Conservation (phyloP, 805 yeast genomes). For the Priceomyces melissophilus region DNA sequence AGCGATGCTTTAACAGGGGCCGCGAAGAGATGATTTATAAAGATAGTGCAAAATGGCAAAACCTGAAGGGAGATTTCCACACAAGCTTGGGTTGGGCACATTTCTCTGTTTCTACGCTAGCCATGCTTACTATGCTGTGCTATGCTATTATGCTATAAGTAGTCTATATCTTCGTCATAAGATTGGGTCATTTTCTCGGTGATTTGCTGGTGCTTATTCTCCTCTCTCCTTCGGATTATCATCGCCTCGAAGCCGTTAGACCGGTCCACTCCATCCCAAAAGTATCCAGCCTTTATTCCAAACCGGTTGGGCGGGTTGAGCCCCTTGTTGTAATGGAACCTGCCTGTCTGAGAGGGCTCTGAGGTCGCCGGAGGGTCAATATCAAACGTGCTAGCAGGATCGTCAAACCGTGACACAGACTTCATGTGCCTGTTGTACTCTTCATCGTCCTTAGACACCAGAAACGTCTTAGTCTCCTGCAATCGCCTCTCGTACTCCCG, state of each 20-base stretch:
- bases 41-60: too few species aligned
- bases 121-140: too few species aligned
- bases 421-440: constrained; percentile 33
- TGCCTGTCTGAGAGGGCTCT: constrained; percentile 32
- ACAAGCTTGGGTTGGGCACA: too few species aligned
- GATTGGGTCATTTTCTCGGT: constrained; percentile 1
- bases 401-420: constrained; percentile 45
- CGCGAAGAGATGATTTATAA: too few species aligned
- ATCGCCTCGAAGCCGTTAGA: constrained; percentile 80
- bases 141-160: neutral
- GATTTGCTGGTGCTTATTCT: constrained; percentile 23
- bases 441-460: constrained; percentile 32
- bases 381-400: constrained; percentile 57
- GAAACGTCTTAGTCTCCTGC: constrained; percentile 17
- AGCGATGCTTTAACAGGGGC: too few species aligned
- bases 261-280: constrained; percentile 87
- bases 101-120: too few species aligned
- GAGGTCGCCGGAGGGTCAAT: constrained; percentile 8
- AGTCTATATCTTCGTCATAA: constrained; percentile 6
- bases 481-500: constrained; percentile 31
- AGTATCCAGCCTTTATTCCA: constrained; percentile 68
- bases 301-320: constrained; percentile 67
- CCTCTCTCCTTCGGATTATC: constrained; percentile 44
- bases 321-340: constrained; percentile 52
- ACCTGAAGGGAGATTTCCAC: too few species aligned